These are phyloP conservation scores for Termitomyces eurrhizus DNA, from an alignment of 768 basidiomycete genomes.

Conservation along the genomic window DNA sequence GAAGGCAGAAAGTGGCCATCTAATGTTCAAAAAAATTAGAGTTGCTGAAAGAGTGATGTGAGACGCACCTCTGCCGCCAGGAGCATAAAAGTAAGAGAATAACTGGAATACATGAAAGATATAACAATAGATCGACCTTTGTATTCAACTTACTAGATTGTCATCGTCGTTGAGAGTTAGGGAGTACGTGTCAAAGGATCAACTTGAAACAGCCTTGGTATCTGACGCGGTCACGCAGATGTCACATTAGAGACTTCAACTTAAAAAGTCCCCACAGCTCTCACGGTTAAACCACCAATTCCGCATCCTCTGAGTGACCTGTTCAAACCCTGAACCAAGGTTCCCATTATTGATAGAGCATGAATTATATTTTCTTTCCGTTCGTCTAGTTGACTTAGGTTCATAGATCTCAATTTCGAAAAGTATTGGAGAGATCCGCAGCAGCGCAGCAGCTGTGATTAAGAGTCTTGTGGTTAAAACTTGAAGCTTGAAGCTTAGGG, in stretches of 20 bases:
- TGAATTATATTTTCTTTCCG: background rate
- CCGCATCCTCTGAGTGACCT: background rate
- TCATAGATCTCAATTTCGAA: background rate
- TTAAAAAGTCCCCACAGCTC: background rate
- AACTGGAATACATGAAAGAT: slow-evolving; percentile 40
- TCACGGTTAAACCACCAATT: background rate
- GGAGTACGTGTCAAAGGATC: background rate
- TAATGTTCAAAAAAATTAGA: slow-evolving; percentile 17
- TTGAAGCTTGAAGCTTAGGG: background rate
- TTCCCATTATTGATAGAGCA: background rate
- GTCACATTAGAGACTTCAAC: background rate
- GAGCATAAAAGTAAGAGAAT: slow-evolving; percentile 76
- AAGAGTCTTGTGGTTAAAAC: background rate
- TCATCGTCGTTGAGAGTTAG: slow-evolving; percentile 30
- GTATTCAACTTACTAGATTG: slow-evolving; percentile 37
- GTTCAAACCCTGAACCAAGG: background rate
- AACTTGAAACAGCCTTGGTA: background rate
- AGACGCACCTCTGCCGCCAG: slow-evolving; percentile 64
- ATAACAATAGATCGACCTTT: background rate
- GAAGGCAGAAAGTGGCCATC: slow-evolving; percentile 82
- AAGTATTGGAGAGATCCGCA: background rate
- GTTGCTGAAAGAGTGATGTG: background rate
- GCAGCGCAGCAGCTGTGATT: background rate
- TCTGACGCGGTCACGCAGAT: background rate
- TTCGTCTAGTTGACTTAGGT: background rate